phyloP scores from a whole-genome alignment of 495 filamentous ascomycete species.

The Penicillium canariense region DNA sequence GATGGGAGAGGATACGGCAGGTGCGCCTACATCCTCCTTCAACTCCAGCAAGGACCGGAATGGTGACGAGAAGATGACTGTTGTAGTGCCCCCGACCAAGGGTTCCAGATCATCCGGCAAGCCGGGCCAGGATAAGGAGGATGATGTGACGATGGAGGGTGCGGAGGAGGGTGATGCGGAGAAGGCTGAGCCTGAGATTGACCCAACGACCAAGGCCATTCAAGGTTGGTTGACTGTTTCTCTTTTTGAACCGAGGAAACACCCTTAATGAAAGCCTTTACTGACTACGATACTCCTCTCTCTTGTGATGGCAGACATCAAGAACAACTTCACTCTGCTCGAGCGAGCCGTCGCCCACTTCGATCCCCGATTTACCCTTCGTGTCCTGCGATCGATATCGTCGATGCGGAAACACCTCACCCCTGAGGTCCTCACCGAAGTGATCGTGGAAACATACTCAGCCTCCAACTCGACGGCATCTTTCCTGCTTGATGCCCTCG shows the following conservation, averaged over 20 bases:
- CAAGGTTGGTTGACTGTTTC: conserved; percentile 43
- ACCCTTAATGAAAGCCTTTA: neutral
- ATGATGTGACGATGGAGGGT: conserved; percentile 73
- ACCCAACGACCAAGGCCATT: conserved; percentile 64
- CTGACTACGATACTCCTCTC: conserved; percentile 4
- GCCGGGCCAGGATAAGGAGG: conserved; percentile 58
- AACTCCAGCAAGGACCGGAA: conserved; percentile 64
- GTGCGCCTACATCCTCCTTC: conserved; percentile 52
- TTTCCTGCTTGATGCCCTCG: conserved; percentile 66
- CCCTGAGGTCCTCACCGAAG: conserved; percentile 73
- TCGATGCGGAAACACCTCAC: conserved; percentile 89
- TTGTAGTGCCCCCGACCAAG: conserved; percentile 80
- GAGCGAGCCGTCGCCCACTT: conserved; percentile 91
- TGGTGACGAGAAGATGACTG: conserved; percentile 81
- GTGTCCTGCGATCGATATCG: conserved; percentile 91
- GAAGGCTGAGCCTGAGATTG: conserved; percentile 53
- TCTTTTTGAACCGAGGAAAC: neutral
- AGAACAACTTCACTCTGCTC: conserved; percentile 84
- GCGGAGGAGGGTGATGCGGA: conserved; percentile 53
- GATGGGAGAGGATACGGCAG: conserved; percentile 73
- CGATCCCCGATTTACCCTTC: conserved; percentile 89
- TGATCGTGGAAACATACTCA: conserved; percentile 76
- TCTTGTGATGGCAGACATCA: conserved; percentile 65
- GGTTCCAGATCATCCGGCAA: conserved; percentile 62
- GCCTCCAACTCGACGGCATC: conserved; percentile 62